A percentile compares a stretch with the other conserved stretches of the same genome.
phyloP scores from a whole-genome alignment of 495 filamentous ascomycete species.

The Wilcoxina mikolae region DNA sequence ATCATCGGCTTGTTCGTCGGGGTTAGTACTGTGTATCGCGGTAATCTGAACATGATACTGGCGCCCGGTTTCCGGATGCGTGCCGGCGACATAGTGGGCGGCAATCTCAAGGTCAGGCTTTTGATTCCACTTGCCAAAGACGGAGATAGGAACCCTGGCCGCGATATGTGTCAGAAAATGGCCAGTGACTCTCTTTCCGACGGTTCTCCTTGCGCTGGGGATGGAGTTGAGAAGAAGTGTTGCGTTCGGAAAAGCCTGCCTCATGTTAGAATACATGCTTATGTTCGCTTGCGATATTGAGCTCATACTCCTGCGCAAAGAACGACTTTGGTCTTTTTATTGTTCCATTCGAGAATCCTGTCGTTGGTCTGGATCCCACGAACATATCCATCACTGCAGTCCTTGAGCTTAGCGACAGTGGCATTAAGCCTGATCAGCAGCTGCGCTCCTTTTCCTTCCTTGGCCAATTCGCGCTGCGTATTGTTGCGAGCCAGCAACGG shows the following conservation, averaged over 20 bases:
- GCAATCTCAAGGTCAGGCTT: neutral
- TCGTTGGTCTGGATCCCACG: constrained; percentile 1
- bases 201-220: neutral
- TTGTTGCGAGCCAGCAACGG: neutral
- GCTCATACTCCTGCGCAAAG: constrained; percentile 5
- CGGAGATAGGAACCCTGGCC: neutral
- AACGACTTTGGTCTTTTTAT: constrained; percentile 4
- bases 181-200: constrained; percentile 5
- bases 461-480: neutral
- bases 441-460: neutral
- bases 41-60: constrained; percentile 9
- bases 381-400: neutral
- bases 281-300: no score
- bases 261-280: neutral
- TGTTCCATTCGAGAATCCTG: neutral
- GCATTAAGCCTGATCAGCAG: neutral
- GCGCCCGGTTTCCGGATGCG: neutral
- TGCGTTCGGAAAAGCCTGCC: constrained; percentile 4
- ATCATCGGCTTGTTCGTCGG: neutral
- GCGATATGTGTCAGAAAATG: constrained; percentile 4
- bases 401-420: neutral
- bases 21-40: constrained; percentile 3
- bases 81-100: neutral
- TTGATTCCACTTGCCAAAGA: neutral
- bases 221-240: constrained; percentile 7